Evolutionary conservation across 176 grass and related monocot species (phyloP), one percentile per base, ranked within the genome.

Genomic region (Aegilops umbellulata): DNA sequence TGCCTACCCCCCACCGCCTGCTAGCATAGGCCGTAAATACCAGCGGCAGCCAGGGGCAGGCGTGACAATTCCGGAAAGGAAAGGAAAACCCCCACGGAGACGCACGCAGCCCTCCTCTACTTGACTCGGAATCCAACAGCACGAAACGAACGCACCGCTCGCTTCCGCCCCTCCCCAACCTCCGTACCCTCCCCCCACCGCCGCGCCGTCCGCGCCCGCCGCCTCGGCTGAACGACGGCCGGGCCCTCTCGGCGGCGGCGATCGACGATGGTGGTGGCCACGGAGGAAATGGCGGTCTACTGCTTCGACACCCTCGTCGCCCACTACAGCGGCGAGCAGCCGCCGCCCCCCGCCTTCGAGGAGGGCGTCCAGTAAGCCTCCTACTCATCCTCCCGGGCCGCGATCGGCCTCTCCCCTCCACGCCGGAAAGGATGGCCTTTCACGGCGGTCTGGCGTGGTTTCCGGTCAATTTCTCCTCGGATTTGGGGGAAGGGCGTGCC

Each of bases 231-330:
- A 82, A 31, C 16, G 61, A 30, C 67, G 66, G 36, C 53, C 32
- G 73, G 17, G 38, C 29, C 16, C 73, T 36, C 75, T 13, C 57
- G 61, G 67, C 77, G 20, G 41, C 55, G 39, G 19, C 53, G 61
- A 73, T 77, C 41, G 65, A 55, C 53, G 17, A 99, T 99, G 97
- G 92, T 96, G 88, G 91, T 86, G 69, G 97, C 97, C 67, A 96
- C 93, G 86, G 75, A 83, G 73, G 97, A 99, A 88, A 99, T 99
- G 97, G 89, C 61, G 69, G 97, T 88, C 35, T 99, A 96, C 84
- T 99, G 97, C 88, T 99, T 99, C 89, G 97, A 99, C 83, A 93
- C 94, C 65, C 94, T 99, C 61, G 80, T 99, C 84, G 76, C 92
- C 62, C 94, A 99, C 94, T 99, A 93, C 86, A 91, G 36, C 86